Evolutionary conservation across 2,329 filamentous ascomycete genomes (phyloP), one percentile per base, ranked within the genome.

Genomic region (Sordariomycetes sp.): DNA sequence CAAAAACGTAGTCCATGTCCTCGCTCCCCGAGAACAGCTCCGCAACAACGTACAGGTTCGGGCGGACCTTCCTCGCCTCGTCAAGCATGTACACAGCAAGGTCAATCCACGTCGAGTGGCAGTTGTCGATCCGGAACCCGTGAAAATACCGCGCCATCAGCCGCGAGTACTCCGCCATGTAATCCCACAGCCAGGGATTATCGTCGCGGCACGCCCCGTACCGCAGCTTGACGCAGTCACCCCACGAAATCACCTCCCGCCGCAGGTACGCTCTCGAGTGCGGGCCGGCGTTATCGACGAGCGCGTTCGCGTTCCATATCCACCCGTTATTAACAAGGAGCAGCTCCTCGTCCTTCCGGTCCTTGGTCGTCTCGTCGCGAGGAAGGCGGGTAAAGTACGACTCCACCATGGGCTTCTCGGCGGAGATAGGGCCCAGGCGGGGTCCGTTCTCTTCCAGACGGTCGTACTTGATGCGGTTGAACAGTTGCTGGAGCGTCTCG

Each of bases 301-400:
- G 80, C 1, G 94, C 92, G 71, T 97, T 95, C 6, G 92, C 92
- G 59, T 89, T 92, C 94, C 94, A 99, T 10, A 99, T 91, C 94
- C 94, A 99, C 51, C 94, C 94, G 66, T 99, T 99, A 72, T 97
- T 97, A 48, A 86, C 91, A 55, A 99, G 74, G 2, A 89, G 89
- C 52, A 95, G 77, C 51, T 90, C 86, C 58, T 86, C 85, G 1
- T 84, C 78, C 58, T 84, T 84, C 65, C 95, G 86, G 65, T 89
- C 85, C 60, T 83, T 78, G 0, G 94, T 96, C 12, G 78, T 82
- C 12, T 87, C 82, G 64, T 95, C 96, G 34, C 80, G 68, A 1
- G 91, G 89, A 48, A 99, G 76, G 32, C 92, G 84, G 0, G 94
- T 97, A 70, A 99, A 99, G 73, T 99, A 99, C 0, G 87, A 79